These are phyloP conservation scores for Umbellularia californica DNA, from an alignment of 164 flowering plant species.

Conservation along the genomic window DNA sequence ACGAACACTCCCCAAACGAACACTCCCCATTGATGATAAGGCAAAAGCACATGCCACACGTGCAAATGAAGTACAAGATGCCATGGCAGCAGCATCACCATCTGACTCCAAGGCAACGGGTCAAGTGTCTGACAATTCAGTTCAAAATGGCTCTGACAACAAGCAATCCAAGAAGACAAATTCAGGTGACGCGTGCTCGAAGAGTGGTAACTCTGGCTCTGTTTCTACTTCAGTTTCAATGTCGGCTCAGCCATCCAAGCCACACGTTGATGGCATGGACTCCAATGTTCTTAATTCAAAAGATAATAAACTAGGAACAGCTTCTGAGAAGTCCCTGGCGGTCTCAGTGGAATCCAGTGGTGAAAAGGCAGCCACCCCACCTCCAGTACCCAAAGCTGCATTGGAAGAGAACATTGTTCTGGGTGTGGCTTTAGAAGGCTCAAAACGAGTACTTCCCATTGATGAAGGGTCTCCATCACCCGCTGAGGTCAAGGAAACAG, in stretches of 20 bases:
- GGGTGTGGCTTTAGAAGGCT: slow-evolving; percentile 73
- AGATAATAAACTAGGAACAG: slow-evolving; percentile 5
- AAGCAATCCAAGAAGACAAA: slow-evolving; percentile 27
- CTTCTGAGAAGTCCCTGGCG: slow-evolving; percentile 10
- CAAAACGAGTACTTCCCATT: slow-evolving; percentile 46
- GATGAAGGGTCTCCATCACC: slow-evolving; percentile 46
- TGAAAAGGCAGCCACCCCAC: slow-evolving; percentile 8
- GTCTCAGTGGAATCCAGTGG: not conserved
- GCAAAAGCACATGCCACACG: slow-evolving; percentile 36
- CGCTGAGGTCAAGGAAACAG: slow-evolving; percentile 46
- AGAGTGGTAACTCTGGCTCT: not conserved
- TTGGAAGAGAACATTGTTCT: slow-evolving; percentile 71
- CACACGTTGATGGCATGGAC: slow-evolving; percentile 9
- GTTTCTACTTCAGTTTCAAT: slow-evolving; percentile 1
- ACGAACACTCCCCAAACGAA: slow-evolving; percentile 59
- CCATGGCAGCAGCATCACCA: slow-evolving; percentile 2
- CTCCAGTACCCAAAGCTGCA: slow-evolving; percentile 29
- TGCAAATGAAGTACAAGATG: slow-evolving; percentile 36
- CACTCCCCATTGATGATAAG: slow-evolving; percentile 57
- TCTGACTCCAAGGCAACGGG: slow-evolving; percentile 5
- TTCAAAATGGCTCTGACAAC: slow-evolving; percentile 14
- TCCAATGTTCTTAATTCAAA: not conserved
- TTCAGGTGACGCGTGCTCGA: slow-evolving; percentile 12
- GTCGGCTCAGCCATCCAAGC: not conserved
- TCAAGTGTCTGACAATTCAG: slow-evolving; percentile 11